Conservation (phyloP, 805 yeast genomes). For the Candida nitratophila region DNA sequence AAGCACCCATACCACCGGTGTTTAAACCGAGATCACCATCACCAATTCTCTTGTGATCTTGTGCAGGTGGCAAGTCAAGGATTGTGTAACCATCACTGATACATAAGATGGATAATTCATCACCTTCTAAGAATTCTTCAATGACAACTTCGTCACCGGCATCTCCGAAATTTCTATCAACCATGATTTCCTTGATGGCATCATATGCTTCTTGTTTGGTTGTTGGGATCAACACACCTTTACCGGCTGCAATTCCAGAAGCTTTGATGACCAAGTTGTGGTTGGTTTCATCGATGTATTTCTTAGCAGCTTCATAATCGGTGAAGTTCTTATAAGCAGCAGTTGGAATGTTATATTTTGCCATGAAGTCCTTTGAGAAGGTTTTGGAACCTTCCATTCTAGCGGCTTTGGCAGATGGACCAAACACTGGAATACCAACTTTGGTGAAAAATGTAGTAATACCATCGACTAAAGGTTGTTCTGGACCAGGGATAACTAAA, state of each 20-base stretch:
- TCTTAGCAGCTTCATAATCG: constrained; percentile 65
- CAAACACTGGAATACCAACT: constrained; percentile 93
- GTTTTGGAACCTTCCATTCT: constrained; percentile 95
- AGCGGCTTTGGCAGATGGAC: constrained; percentile 91
- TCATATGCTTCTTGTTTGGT: constrained; percentile 75
- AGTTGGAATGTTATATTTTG: constrained; percentile 85
- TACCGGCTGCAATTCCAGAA: constrained; percentile 97
- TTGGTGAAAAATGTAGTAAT: constrained; percentile 62
- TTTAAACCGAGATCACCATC: constrained; percentile 91
- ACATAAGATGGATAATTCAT: constrained; percentile 89
- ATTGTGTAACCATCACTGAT: constrained; percentile 90
- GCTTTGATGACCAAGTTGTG: constrained; percentile 91
- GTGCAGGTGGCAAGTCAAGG: constrained; percentile 91
- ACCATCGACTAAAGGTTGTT: constrained; percentile 96
- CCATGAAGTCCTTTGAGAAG: constrained; percentile 91
- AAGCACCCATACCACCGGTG: constrained; percentile 99
- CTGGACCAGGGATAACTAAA: constrained; percentile 97
- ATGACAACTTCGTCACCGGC: constrained; percentile 96
- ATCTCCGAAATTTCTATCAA: constrained; percentile 76
- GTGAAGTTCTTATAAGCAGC: constrained; percentile 84
- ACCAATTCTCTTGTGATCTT: constrained; percentile 94
- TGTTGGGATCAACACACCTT: constrained; percentile 92
- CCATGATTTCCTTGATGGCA: constrained; percentile 86
- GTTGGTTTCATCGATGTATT: constrained; percentile 56
- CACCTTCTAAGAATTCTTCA: constrained; percentile 95